Evolutionary conservation across 495 filamentous ascomycete genomes (phyloP).

Genomic region (Daldinia vernicosa): DNA sequence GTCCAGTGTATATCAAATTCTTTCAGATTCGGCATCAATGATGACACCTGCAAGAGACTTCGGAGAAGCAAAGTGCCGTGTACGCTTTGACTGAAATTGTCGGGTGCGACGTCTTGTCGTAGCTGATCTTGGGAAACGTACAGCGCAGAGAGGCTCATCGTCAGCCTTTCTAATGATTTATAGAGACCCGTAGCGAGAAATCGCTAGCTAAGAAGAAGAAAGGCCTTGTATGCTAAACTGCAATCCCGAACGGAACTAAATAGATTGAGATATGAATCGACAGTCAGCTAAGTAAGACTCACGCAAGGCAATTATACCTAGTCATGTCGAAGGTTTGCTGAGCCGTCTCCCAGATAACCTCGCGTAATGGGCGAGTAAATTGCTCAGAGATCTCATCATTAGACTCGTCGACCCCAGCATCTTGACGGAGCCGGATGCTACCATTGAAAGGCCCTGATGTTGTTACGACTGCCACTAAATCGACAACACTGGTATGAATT

Average conservation of each 20-base stretch:
- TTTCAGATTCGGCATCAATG: neutral
- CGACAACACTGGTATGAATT: no score
- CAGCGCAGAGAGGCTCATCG: neutral
- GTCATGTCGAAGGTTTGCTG: neutral
- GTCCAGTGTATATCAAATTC: neutral
- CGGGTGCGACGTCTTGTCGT: neutral
- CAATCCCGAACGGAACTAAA: neutral
- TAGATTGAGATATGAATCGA: neutral
- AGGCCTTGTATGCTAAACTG: neutral
- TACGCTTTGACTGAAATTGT: neutral
- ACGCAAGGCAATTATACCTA: neutral
- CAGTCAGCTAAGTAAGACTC: neutral
- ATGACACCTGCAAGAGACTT: neutral
- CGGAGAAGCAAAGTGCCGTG: neutral
- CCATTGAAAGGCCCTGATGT: no score
- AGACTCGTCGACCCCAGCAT: no score
- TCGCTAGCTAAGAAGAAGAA: neutral
- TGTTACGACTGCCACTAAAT: no score
- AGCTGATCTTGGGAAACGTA: neutral
- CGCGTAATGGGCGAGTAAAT: neutral
- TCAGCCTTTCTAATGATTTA: neutral
- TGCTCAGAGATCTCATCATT: neutral
- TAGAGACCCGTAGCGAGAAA: neutral
- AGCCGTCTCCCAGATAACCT: neutral
- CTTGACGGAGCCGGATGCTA: no score